phyloP scores from a whole-genome alignment of 768 basidiomycete genomes.

The Pisolithus tinctorius region DNA sequence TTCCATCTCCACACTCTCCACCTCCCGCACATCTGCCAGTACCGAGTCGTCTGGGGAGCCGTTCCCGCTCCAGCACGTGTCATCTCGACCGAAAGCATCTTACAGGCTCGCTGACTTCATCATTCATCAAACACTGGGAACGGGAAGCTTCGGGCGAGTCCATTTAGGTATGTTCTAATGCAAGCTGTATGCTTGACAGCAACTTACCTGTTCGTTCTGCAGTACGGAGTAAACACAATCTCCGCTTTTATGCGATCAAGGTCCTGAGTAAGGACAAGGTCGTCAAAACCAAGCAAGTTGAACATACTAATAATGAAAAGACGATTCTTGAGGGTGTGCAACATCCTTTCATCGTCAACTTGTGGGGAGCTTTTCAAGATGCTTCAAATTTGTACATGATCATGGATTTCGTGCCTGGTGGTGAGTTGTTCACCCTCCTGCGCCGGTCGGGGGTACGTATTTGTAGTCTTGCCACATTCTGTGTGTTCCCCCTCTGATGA shows the following conservation, averaged over 20 bases:
- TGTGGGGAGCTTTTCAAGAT: constrained; percentile 96
- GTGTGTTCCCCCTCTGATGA: constrained; percentile 12
- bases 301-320: constrained; percentile 96
- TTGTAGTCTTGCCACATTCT: constrained; percentile 6
- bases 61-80: constrained; percentile 26
- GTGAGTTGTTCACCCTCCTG: constrained; percentile 91
- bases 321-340: constrained; percentile 77
- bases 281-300: constrained; percentile 88
- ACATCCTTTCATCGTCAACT: constrained; percentile 92
- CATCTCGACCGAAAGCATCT: constrained; percentile 50
- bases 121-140: constrained; percentile 80
- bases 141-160: constrained; percentile 97
- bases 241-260: constrained; percentile 95
- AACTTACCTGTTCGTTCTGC: background rate
- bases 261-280: constrained; percentile 92
- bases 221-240: constrained; percentile 90
- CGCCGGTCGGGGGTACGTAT: constrained; percentile 76
- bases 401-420: constrained; percentile 94
- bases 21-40: constrained; percentile 50
- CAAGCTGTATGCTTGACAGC: background rate
- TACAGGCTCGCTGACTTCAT: constrained; percentile 74
- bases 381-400: constrained; percentile 93
- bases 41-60: constrained; percentile 35
- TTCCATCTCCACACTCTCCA: constrained; percentile 53
- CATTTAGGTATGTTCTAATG: constrained; percentile 56